phyloP scores from a whole-genome alignment of 768 basidiomycete species.

The Rhodotorula paludigena region DNA sequence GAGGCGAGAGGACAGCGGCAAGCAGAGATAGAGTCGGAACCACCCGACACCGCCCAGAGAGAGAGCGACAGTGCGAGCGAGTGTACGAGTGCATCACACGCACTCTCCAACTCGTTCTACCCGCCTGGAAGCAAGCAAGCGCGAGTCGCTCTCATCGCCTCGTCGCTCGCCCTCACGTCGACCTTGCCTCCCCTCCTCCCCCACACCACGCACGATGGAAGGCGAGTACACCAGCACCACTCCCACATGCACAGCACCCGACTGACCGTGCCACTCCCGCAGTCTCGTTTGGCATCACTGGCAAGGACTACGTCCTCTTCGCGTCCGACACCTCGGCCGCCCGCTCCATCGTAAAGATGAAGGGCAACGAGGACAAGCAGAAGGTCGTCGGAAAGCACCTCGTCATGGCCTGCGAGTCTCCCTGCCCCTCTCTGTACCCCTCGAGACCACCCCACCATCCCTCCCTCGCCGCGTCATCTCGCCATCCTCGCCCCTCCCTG shows the following conservation, averaged over 20 bases:
- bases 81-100: too few relatives aligned
- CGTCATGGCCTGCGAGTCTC: slow-evolving; percentile 65
- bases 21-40: too few relatives aligned
- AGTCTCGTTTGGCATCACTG: slow-evolving; percentile 40
- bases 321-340: slow-evolving; percentile 85
- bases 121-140: too few relatives aligned
- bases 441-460: neutral
- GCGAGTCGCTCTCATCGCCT: too few relatives aligned
- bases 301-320: slow-evolving; percentile 66
- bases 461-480: slow-evolving; percentile 24
- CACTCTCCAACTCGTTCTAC: too few relatives aligned
- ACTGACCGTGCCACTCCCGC: too few relatives aligned
- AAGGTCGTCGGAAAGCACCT: slow-evolving; percentile 83
- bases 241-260: too few relatives aligned
- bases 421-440: neutral
- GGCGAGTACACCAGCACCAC: neutral
- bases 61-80: too few relatives aligned
- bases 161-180: too few relatives aligned
- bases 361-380: slow-evolving; percentile 93
- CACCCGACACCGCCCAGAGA: too few relatives aligned
- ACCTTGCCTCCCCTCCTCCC: too few relatives aligned
- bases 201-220: neutral
- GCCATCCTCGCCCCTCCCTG: neutral
- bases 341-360: slow-evolving; percentile 95
- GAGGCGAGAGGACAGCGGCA: too few relatives aligned